phyloP scores from a whole-genome alignment of 345 rosid species.

The Raphanus sativus region DNA sequence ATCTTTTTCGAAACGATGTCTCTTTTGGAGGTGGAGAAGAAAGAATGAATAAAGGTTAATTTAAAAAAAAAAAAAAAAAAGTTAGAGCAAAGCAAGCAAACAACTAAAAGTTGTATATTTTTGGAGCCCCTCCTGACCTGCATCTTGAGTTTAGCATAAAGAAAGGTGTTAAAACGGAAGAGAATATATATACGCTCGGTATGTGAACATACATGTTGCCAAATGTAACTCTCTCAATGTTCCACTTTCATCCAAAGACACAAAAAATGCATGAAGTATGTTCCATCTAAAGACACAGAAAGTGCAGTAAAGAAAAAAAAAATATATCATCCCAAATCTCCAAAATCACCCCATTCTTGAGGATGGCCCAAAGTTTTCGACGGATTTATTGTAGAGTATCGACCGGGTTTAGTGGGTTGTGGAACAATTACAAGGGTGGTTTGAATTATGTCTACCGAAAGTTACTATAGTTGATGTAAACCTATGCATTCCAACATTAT shows the following conservation, averaged over 20 bases:
- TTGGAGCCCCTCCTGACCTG: not conserved
- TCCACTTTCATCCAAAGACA: too few relatives aligned
- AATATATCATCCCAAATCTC: too few relatives aligned
- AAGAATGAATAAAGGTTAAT: too few relatives aligned
- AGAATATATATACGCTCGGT: not conserved
- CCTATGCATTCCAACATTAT: not conserved
- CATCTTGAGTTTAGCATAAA: not conserved
- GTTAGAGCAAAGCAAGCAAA: not conserved
- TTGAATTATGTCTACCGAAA: conserved; percentile 18
- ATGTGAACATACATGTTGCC: not conserved
- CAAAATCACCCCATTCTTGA: not conserved
- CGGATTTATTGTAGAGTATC: conserved; percentile 24
- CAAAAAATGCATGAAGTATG: too few relatives aligned
- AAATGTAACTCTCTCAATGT: too few relatives aligned
- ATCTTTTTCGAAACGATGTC: too few relatives aligned
- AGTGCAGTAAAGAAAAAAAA: too few relatives aligned
- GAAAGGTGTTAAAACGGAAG: not conserved
- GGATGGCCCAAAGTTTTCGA: conserved; percentile 25
- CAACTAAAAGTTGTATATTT: not conserved
- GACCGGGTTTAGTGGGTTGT: not conserved
- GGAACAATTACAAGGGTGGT: conserved; percentile 22
- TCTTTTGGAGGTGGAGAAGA: too few relatives aligned
- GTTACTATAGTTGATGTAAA: conserved; percentile 2
- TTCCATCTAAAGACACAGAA: too few relatives aligned
- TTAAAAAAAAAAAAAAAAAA: too few relatives aligned